Base-by-base conservation (phyloP, 371 early-diverging fungal species). In the Mucor racemosus region DNA sequence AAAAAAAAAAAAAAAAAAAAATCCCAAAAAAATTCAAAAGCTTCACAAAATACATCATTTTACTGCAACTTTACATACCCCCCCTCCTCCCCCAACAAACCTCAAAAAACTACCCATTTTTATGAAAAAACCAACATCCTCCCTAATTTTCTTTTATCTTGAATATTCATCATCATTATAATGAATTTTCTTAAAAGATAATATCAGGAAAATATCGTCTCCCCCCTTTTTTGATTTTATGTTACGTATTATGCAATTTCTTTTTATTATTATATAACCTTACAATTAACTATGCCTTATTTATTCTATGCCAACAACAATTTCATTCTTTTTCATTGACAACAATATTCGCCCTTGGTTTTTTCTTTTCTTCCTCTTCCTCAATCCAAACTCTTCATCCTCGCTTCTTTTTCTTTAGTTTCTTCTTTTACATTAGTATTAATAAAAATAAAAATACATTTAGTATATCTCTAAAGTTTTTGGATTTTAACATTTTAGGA, bases 291-390 rank as follows among this genome's bases (percentile, higher is more conserved):
- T 50, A 50, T 50, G 50, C 26, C 21, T 50, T 21, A 11, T 21
- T 50, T 50, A 21, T 50, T 38, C 5, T 41, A 50, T 50, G 50
- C 26, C 50, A 26, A 5, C 21, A 50, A 50, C 26, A 1, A 10
- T 50, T 50, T 21, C 50, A 50, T 50, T 19, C 50, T 50, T 50
- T 50, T 50, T 50, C 50, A 50, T 50, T 50, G 50, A 50, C 50
- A 50, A 50, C 11, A 38, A n/a, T 44, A 48, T 50, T 26, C 21
- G 50, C 26, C 21, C 50, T 50, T 50, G 50, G 11, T 50, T 26
- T 50, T 50, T 13, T 38, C 7, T 50, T 41, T 5, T 41, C 42
- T 15, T 26, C 50, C 26, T 50, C 50, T 21, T 50, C 50, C 8
- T 11, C 26, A 1, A 36, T 21, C 48, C n/a, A n/a, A 4, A 15